These are phyloP conservation scores for Garcileccinum viscosum DNA, from an alignment of 1,284 basidiomycete species.

Conservation along the genomic window DNA sequence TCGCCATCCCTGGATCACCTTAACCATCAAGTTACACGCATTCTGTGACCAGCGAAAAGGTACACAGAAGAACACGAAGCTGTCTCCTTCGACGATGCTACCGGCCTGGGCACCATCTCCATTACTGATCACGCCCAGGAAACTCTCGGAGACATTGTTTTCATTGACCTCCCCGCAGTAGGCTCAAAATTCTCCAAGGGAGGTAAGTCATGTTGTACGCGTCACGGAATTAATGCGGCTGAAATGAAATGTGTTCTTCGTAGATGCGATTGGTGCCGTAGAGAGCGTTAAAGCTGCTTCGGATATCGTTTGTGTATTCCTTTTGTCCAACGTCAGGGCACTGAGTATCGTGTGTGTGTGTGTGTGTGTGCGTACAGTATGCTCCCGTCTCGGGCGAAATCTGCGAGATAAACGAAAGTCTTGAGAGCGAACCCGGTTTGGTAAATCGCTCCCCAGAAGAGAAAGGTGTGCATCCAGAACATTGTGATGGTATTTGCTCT, in stretches of 20 bases:
- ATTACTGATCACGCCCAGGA: constrained; percentile 94
- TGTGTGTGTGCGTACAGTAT: constrained; percentile 58
- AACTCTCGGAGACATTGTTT: constrained; percentile 95
- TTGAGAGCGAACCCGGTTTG: constrained; percentile 77
- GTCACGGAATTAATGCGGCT: constrained; percentile 7
- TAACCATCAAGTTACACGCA: neutral
- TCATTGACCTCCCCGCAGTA: constrained; percentile 87
- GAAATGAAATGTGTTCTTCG: constrained; percentile 1
- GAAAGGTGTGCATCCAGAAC: constrained; percentile 65
- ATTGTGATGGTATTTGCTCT: neutral
- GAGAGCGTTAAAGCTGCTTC: constrained; percentile 99
- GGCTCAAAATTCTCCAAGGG: constrained; percentile 77
- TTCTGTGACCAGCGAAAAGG: constrained; percentile 64
- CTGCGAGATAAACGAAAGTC: constrained; percentile 78
- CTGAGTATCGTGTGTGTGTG: constrained; percentile 15
- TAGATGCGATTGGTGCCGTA: constrained; percentile 93
- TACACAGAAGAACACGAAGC: constrained; percentile 94
- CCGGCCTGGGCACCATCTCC: constrained; percentile 82
- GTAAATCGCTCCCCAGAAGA: constrained; percentile 91
- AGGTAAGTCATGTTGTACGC: constrained; percentile 58
- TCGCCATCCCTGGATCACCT: constrained; percentile 4
- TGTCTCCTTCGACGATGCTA: constrained; percentile 80
- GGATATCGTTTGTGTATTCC: constrained; percentile 74
- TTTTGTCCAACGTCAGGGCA: neutral
- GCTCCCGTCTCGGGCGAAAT: constrained; percentile 91